Conservation (phyloP, 768 basidiomycete genomes). For the Rubroboletus satanas region DNA sequence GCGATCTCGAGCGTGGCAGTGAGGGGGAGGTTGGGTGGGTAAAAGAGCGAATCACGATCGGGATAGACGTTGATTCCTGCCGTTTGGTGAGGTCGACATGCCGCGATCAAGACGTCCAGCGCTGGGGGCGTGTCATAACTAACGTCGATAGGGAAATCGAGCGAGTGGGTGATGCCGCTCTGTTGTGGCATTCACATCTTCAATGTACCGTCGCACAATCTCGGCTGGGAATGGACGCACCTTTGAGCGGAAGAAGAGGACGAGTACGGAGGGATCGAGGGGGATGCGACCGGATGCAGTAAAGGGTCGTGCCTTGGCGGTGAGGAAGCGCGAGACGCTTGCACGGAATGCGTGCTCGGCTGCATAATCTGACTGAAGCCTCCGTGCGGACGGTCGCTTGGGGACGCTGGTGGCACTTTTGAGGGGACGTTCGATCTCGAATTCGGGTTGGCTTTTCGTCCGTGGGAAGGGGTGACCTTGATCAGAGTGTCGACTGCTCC, state of each 20-base stretch:
- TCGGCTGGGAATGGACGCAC: constrained; percentile 33
- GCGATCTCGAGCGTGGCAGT: constrained; percentile 76
- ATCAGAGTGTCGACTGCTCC: constrained; percentile 34
- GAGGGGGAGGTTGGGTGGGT: constrained; percentile 67
- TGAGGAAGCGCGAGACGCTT: constrained; percentile 52
- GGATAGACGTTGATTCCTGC: constrained; percentile 49
- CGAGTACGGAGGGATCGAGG: constrained; percentile 61
- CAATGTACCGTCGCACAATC: neutral
- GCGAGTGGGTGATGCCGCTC: constrained; percentile 75
- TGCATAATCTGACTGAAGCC: constrained; percentile 42
- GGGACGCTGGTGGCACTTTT: constrained; percentile 32
- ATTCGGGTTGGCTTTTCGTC: constrained; percentile 47
- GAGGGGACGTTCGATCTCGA: constrained; percentile 61
- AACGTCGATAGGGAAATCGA: constrained; percentile 79
- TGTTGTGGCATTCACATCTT: constrained; percentile 24
- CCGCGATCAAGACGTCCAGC: constrained; percentile 71
- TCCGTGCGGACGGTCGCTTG: constrained; percentile 31
- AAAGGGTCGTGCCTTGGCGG: constrained; percentile 59
- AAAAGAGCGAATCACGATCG: constrained; percentile 66
- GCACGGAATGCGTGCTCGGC: constrained; percentile 53
- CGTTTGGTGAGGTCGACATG: constrained; percentile 64
- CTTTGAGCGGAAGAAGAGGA: constrained; percentile 78
- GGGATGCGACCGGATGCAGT: constrained; percentile 66
- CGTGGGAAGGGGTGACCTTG: constrained; percentile 34
- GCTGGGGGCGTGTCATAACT: constrained; percentile 72